These are phyloP conservation scores for Letharia lupina DNA, from an alignment of 495 filamentous ascomycete species.

Conservation along the genomic window DNA sequence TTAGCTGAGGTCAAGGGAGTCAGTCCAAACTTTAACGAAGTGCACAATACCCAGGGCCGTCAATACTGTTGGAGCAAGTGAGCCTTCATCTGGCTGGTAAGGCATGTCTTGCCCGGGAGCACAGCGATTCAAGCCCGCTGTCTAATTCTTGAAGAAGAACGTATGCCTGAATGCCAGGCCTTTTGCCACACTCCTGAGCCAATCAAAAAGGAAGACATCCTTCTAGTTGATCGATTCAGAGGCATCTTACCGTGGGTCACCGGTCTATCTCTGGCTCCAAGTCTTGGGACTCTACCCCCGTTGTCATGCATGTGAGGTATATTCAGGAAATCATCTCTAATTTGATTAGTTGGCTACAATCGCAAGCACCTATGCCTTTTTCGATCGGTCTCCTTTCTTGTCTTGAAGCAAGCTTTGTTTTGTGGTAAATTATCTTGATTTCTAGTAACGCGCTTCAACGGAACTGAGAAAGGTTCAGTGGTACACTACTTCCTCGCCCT, in stretches of 20 bases:
- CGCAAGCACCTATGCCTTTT: not conserved
- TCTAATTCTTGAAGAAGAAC: not conserved
- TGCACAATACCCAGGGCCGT: not conserved
- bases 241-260: not conserved
- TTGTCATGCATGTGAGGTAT: not conserved
- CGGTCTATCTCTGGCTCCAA: not conserved
- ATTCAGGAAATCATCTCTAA: not conserved
- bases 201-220: not conserved
- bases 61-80: not conserved
- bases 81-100: not conserved
- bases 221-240: not conserved
- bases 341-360: not conserved
- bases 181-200: not conserved
- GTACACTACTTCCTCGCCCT: constrained; percentile 87
- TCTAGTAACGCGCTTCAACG: constrained; percentile 15
- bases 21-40: not conserved
- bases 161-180: not conserved
- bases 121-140: not conserved
- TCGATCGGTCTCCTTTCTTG: not conserved
- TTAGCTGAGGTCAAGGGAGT: not conserved
- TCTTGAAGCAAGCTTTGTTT: not conserved
- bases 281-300: not conserved
- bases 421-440: not conserved
- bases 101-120: not conserved
- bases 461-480: constrained; percentile 58